Conservation (phyloP, 2,329 filamentous ascomycete species). For the Fulvia fulva region DNA sequence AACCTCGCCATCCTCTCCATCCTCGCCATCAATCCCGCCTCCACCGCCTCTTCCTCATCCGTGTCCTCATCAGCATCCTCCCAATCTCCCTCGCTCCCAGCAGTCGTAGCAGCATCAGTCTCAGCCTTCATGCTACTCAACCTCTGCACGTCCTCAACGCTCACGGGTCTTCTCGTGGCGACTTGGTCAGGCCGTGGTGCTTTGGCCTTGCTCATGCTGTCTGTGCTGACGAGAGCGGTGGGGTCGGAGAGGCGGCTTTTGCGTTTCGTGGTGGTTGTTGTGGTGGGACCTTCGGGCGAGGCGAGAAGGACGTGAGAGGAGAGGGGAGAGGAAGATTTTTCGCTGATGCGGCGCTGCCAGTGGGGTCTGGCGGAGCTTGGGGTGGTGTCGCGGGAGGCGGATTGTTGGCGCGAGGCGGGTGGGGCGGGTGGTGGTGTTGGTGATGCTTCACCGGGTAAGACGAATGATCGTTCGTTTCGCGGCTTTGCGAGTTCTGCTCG, state of each 20-base stretch:
- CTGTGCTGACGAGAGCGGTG: constrained; percentile 25
- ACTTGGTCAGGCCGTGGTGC: constrained; percentile 19
- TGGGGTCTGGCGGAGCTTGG: neutral
- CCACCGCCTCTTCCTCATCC: constrained; percentile 12
- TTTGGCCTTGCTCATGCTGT: constrained; percentile 27
- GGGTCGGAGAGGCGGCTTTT: constrained; percentile 18
- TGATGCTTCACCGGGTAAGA: constrained; percentile 33
- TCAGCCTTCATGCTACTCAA: constrained; percentile 30
- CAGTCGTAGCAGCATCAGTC: constrained; percentile 17
- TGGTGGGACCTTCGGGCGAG: neutral
- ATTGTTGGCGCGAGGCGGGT: constrained; percentile 13
- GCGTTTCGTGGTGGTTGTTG: neutral
- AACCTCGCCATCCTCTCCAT: constrained; percentile 1
- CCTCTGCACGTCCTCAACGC: constrained; percentile 25
- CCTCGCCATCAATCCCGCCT: constrained; percentile 1
- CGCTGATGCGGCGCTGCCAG: constrained; percentile 10
- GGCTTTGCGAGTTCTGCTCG: constrained; percentile 27
- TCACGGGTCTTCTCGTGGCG: constrained; percentile 22
- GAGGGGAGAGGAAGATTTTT: constrained; percentile 26
- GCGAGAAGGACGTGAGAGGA: constrained; percentile 15
- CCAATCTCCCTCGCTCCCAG: constrained; percentile 17
- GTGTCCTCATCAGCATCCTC: constrained; percentile 6
- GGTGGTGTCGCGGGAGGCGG: neutral
- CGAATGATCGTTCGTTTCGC: constrained; percentile 29
- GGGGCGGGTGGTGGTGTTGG: constrained; percentile 33